Evolutionary conservation across 768 basidiomycete species (phyloP).

Genomic region (Xerocomellus intermedius): DNA sequence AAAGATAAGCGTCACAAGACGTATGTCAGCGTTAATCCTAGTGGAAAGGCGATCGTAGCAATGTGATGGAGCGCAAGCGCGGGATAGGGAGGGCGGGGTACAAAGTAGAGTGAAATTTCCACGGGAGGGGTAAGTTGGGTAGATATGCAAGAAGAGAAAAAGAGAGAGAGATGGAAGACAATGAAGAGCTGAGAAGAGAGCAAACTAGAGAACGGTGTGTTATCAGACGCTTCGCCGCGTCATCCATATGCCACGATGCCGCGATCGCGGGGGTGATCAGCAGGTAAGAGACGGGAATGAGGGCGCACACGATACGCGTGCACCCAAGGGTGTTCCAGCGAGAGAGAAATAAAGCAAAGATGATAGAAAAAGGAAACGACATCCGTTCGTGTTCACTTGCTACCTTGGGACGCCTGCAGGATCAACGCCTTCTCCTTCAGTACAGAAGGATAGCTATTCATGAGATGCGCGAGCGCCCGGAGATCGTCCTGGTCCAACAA

Average conservation of each 20-base stretch:
- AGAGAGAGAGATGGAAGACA: background rate
- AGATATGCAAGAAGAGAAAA: constrained; percentile 8
- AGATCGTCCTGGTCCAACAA: constrained; percentile 86
- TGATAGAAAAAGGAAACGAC: background rate
- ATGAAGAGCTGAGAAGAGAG: constrained; percentile 3
- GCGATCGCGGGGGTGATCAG: background rate
- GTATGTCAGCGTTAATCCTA: constrained; percentile 7
- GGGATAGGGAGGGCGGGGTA: constrained; percentile 2
- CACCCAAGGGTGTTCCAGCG: background rate
- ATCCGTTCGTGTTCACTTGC: constrained; percentile 19
- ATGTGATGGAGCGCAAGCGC: background rate
- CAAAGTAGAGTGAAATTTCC: constrained; percentile 7
- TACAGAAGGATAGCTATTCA: constrained; percentile 82
- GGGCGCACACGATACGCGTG: background rate
- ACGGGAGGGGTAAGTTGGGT: constrained; percentile 6
- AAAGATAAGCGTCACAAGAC: background rate
- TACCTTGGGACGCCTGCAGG: constrained; percentile 26
- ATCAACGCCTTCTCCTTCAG: constrained; percentile 72
- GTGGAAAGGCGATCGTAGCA: constrained; percentile 3
- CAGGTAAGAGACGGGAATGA: background rate
- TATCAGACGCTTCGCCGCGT: background rate
- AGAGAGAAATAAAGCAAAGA: background rate
- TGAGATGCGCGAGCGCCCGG: constrained; percentile 76
- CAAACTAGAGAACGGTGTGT: background rate
- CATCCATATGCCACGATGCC: background rate